phyloP scores from a whole-genome alignment of 2,329 filamentous ascomycete genomes.

The Calonectria montana region DNA sequence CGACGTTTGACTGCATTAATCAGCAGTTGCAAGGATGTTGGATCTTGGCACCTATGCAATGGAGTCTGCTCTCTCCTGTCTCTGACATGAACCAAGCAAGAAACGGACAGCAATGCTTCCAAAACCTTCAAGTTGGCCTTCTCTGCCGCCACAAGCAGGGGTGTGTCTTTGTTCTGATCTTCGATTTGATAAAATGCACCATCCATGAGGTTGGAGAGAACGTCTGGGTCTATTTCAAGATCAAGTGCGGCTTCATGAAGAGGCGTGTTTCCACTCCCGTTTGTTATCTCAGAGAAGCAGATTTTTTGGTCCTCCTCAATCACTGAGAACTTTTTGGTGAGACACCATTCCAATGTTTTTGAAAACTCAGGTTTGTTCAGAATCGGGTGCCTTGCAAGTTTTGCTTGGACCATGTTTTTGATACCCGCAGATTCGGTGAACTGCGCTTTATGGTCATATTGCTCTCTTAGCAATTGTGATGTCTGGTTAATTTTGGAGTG shows the following conservation, averaged over 20 bases:
- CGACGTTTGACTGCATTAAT: neutral
- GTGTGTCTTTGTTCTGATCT: neutral
- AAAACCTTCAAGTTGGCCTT: neutral
- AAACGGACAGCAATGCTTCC: neutral
- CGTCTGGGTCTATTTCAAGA: neutral
- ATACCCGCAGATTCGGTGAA: neutral
- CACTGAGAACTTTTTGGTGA: neutral
- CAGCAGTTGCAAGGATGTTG: neutral
- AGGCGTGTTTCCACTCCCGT: neutral
- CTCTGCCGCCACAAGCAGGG: neutral
- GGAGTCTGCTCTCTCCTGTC: neutral
- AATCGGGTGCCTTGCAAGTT: neutral
- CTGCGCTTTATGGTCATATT: neutral
- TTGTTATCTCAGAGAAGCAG: neutral
- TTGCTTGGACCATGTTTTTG: neutral
- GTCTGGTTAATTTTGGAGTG: neutral
- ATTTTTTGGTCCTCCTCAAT: neutral
- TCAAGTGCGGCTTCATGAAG: neutral
- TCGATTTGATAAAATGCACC: neutral
- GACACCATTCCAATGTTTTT: neutral
- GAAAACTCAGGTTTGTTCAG: neutral
- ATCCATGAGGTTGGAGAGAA: neutral
- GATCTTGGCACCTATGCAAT: neutral
- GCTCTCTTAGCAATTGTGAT: neutral
- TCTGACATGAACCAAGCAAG: neutral